phyloP scores from a whole-genome alignment of 2,329 filamentous ascomycete genomes.

The Rhytidhysteron rufulum region DNA sequence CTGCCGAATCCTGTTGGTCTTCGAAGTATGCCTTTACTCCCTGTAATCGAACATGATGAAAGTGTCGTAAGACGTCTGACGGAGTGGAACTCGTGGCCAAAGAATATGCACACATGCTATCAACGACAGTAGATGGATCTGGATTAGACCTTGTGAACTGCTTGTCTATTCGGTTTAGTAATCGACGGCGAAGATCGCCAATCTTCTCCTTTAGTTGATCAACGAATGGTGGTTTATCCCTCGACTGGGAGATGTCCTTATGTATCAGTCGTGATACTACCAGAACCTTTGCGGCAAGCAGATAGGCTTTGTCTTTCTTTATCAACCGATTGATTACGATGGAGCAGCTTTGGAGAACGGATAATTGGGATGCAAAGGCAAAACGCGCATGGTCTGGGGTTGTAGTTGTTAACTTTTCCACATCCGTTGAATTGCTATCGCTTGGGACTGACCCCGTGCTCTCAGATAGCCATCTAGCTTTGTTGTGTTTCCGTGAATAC shows the following conservation, averaged over 20 bases:
- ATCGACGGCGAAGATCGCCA: constrained; percentile 57
- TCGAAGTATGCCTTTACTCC: constrained; percentile 64
- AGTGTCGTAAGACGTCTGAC: constrained; percentile 73
- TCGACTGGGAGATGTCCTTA: constrained; percentile 63
- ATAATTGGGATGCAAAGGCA: constrained; percentile 53
- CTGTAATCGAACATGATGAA: constrained; percentile 68
- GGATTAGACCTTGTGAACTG: constrained; percentile 35
- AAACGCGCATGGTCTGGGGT: constrained; percentile 39
- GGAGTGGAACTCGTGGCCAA: constrained; percentile 76
- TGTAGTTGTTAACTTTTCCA: constrained; percentile 14
- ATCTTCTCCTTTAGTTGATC: constrained; percentile 64
- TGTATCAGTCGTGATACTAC: constrained; percentile 72
- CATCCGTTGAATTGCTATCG: not conserved
- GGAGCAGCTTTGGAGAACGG: constrained; percentile 55
- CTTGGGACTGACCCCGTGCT: constrained; percentile 34
- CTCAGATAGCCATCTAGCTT: constrained; percentile 46
- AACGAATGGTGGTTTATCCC: constrained; percentile 49
- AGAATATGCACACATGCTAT: constrained; percentile 77
- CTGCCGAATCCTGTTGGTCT: constrained; percentile 42
- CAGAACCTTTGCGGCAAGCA: constrained; percentile 60
- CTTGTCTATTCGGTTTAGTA: constrained; percentile 62
- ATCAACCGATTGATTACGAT: constrained; percentile 52
- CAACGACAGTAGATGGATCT: constrained; percentile 54
- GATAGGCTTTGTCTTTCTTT: constrained; percentile 46
- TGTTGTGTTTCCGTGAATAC: constrained; percentile 57